Conservation (phyloP, 2,329 filamentous ascomycete genomes). For the Bretziella fagacearum region DNA sequence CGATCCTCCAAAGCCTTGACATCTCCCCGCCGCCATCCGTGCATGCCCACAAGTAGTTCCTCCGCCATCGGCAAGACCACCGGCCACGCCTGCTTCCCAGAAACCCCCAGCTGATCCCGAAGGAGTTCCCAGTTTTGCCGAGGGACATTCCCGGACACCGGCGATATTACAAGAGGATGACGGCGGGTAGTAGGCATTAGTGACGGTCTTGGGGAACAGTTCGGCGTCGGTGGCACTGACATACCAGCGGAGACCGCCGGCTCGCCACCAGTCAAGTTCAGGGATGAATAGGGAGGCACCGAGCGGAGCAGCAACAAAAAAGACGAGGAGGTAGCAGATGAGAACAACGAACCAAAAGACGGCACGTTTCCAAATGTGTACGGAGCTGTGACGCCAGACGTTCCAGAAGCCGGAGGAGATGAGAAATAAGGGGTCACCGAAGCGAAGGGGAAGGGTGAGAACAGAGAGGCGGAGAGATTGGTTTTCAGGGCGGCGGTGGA, state of each 20-base stretch:
- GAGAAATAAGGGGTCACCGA: neutral
- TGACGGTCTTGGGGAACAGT: neutral
- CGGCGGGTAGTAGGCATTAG: neutral
- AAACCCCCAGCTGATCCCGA: too few species aligned
- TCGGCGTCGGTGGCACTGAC: neutral
- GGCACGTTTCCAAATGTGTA: neutral
- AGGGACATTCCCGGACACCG: too few species aligned
- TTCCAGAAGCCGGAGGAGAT: neutral
- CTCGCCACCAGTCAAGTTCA: neutral
- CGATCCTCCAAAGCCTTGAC: too few species aligned
- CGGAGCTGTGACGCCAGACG: neutral
- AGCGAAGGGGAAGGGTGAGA: neutral
- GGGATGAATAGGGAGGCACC: neutral
- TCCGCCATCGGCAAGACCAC: too few species aligned
- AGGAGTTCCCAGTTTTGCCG: too few species aligned
- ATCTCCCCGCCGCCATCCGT: too few species aligned
- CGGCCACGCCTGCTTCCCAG: too few species aligned
- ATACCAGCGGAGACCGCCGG: neutral
- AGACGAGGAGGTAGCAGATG: neutral
- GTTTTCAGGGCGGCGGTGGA: neutral
- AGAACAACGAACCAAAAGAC: neutral
- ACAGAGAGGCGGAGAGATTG: neutral
- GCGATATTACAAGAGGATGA: too few species aligned
- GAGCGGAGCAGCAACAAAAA: constrained; percentile 4
- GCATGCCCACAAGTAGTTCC: too few species aligned